These are phyloP conservation scores for Capsicum rhomboideum DNA, from an alignment of 257 asterid species.

Conservation along the genomic window DNA sequence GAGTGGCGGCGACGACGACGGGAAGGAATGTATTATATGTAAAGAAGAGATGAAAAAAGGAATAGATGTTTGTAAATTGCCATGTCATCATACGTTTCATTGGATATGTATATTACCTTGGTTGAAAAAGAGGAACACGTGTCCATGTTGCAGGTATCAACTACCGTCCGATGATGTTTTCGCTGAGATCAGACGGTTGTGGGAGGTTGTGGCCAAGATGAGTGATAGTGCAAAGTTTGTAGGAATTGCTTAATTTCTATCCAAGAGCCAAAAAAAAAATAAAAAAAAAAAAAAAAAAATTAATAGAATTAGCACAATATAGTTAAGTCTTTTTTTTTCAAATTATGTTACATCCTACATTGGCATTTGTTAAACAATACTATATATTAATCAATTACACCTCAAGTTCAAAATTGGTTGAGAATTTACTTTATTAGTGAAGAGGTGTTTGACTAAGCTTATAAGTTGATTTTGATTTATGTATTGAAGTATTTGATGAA, in stretches of 20 bases:
- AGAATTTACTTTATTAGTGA: too few species aligned
- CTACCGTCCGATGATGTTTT: slow-evolving; percentile 72
- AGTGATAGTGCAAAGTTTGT: slow-evolving; percentile 8
- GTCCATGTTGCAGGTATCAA: slow-evolving; percentile 83
- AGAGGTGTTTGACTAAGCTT: background rate
- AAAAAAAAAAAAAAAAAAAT: too few species aligned
- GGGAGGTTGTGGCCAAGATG: slow-evolving; percentile 41
- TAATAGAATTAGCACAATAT: background rate
- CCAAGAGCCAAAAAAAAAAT: too few species aligned
- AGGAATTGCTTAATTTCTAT: background rate
- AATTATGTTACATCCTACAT: background rate
- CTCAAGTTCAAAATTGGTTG: background rate
- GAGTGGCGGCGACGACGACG: slow-evolving; percentile 10
- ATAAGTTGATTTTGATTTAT: too few species aligned
- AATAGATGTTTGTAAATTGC: slow-evolving; percentile 79
- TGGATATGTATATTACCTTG: slow-evolving; percentile 76
- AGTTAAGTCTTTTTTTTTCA: background rate
- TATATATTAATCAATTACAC: too few species aligned
- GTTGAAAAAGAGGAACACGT: slow-evolving; percentile 61
- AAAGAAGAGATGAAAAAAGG: slow-evolving; percentile 69
- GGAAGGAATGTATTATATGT: slow-evolving; percentile 63
- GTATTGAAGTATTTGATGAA: too few species aligned
- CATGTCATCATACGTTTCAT: slow-evolving; percentile 79
- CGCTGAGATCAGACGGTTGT: slow-evolving; percentile 65
- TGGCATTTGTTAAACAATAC: background rate